Conservation (phyloP, 495 filamentous ascomycete genomes). For the Aspergillus bertholletiae region DNA sequence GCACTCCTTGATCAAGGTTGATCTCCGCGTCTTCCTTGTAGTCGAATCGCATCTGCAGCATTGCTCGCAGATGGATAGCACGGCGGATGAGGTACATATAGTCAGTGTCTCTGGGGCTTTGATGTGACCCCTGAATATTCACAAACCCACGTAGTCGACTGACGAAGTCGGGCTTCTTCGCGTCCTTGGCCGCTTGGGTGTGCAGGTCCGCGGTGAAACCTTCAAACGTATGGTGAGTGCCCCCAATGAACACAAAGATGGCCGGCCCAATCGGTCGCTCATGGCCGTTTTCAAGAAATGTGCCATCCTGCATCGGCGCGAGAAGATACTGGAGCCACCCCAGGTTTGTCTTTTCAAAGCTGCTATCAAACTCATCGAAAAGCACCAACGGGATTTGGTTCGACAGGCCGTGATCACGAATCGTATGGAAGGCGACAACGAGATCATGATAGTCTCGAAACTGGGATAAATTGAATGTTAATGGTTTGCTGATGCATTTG, state of each 20-base stretch:
- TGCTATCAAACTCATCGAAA: conserved; percentile 6
- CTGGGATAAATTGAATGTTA: conserved; percentile 8
- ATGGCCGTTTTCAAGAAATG: neutral
- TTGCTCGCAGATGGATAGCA: neutral
- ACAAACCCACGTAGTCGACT: conserved; percentile 5
- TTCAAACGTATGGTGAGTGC: no score
- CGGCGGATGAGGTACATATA: neutral
- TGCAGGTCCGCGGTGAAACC: no score
- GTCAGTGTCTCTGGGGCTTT: neutral
- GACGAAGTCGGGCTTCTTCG: conserved; percentile 7
- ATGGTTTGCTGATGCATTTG: no score
- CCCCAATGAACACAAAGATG: conserved; percentile 7
- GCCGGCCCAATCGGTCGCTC: neutral
- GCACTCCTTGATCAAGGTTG: neutral
- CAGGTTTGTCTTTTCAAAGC: neutral
- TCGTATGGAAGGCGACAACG: neutral
- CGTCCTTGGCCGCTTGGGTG: neutral
- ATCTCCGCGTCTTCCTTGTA: neutral
- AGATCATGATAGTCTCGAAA: conserved; percentile 1
- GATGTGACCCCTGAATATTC: neutral
- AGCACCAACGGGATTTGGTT: neutral
- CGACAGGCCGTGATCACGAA: neutral
- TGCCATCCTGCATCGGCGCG: conserved; percentile 7
- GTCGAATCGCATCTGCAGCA: neutral
- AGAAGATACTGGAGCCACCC: conserved; percentile 10